A percentile compares a stretch with the other conserved stretches of the same genome.
Evolutionary conservation across 2,329 filamentous ascomycete species (phyloP).

Genomic region (Chrysoporthe austroafricana): DNA sequence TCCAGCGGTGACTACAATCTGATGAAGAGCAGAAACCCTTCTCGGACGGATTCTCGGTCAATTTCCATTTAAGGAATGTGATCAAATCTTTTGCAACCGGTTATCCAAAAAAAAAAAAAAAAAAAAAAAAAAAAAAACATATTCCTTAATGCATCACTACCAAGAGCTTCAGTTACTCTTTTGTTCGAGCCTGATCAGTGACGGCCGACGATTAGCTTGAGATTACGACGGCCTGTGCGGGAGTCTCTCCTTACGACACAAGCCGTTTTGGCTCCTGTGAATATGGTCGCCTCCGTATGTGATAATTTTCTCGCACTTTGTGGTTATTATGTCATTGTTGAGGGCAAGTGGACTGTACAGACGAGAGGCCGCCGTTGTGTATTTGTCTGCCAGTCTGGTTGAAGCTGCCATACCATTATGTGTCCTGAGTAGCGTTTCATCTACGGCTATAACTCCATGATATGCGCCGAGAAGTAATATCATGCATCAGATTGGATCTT

Average conservation of each 20-base stretch:
- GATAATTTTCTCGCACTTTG: not conserved
- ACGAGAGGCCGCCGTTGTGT: not conserved
- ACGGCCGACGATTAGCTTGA: not conserved
- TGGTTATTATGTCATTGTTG: not conserved
- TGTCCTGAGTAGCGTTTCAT: not conserved
- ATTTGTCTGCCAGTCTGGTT: not conserved
- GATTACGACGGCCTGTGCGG: not conserved
- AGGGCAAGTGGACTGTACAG: not conserved
- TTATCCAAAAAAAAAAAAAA: too few relatives aligned
- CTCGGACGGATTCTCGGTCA: not conserved
- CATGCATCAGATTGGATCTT: not conserved
- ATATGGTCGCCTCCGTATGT: not conserved
- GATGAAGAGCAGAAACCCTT: not conserved
- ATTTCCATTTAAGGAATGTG: not conserved
- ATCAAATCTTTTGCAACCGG: not conserved
- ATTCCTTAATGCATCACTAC: not conserved
- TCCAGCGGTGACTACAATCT: not conserved
- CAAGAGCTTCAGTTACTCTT: not conserved
- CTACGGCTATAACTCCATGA: not conserved
- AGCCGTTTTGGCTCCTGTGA: not conserved
- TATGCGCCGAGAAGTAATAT: not conserved
- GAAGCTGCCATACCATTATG: not conserved
- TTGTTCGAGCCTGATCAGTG: not conserved
- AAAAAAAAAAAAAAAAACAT: too few relatives aligned
- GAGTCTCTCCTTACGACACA: not conserved